Evolutionary conservation across 306 rosid species (phyloP).

Genomic region (Prunus kanzakura): DNA sequence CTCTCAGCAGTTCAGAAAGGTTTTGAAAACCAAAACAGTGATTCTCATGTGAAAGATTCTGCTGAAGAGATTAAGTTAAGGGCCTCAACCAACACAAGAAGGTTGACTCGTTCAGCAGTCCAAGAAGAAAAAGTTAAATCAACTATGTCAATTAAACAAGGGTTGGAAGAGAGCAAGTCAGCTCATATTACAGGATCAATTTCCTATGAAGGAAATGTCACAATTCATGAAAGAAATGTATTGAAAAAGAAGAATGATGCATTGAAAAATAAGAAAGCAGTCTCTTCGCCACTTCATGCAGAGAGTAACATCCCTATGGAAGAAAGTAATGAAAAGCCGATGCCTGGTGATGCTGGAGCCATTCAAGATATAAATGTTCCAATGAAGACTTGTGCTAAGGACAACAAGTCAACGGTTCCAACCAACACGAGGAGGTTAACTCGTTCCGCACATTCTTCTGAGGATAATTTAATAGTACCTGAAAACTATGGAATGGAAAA

Average conservation of each 20-base stretch:
- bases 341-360: background rate
- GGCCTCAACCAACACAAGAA: background rate
- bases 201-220: conserved; percentile 4
- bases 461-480: background rate
- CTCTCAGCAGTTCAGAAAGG: background rate
- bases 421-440: conserved; percentile 5
- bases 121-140: conserved; percentile 1
- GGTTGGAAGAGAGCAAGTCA: conserved; percentile 2
- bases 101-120: conserved; percentile 8
- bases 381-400: background rate
- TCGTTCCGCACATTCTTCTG: background rate
- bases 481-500: background rate
- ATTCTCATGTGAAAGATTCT: background rate
- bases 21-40: conserved; percentile 1
- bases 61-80: conserved; percentile 5
- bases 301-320: conserved; percentile 1
- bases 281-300: conserved; percentile 5
- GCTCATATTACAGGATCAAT: background rate
- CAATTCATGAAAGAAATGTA: background rate
- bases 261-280: conserved; percentile 3
- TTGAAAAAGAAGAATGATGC: conserved; percentile 3
- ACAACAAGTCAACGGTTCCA: background rate
- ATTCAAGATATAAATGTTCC: conserved; percentile 6
- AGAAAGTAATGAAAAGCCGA: background rate
- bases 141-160: background rate